Base-by-base conservation (phyloP, 148 eudicot species). In the Rhododendron kiyosumense region DNA sequence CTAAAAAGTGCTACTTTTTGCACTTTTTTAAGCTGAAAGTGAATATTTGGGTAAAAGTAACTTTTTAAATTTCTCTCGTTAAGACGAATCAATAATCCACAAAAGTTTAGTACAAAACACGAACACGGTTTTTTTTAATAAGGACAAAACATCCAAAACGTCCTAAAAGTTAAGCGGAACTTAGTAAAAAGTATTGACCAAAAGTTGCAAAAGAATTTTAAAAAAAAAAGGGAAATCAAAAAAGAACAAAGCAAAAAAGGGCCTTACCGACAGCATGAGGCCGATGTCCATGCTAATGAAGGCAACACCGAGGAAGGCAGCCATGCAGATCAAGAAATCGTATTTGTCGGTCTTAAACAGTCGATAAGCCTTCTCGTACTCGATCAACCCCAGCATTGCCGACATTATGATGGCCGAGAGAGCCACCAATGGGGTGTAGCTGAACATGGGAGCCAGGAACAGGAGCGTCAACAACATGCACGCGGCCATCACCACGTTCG, bases 281-380 rank as follows among this genome's bases (percentile, higher is more conserved):
- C 99, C 99, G 51, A 89, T 13, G 74, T 97, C 99, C 98, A 97
- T 95, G 92, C 94, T 93, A 26, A 95, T 75, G 89, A 97, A 94
- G 87, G 93, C 85, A 34, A 95, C 98, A 1, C 98, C 99, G 83
- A 95, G 69, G 89, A 94, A 97, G 0, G 96, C 98, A 82, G 85
- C 89, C 93, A 97, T 95, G 83, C 98, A 95, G 32, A 97, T 94
- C 78, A 85, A 28, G 85, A 95, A 97, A 83, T 97, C 99, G 28
- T 93, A 97, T 80, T 94, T 97, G 86, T 97, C 99, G 0, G 94
- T 93, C 86, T 95, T 92, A 88, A 57, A 93, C 7, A 95, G 90
- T 83, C 93, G 95, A 86, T 82, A 88, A 1, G 84, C 88, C 88
- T 94, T 91, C 7, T 92, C 88, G 52, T 90, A 97, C 75, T 97